A percentile compares a stretch with the other conserved stretches of the same genome.
Conservation (phyloP, 2,329 filamentous ascomycete genomes). For the Penicillium italicum region DNA sequence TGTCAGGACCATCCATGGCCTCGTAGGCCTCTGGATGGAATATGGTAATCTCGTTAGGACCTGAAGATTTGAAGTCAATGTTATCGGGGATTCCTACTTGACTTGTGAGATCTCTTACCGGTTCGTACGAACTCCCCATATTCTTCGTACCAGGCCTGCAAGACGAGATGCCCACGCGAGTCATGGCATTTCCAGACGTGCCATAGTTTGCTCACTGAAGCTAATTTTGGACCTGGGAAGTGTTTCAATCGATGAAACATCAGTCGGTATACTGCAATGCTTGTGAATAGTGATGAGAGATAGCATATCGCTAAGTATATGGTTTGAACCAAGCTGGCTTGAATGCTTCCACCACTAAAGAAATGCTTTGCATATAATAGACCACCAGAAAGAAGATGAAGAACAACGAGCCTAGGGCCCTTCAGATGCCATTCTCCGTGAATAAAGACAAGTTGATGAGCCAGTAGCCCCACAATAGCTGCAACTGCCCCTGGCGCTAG, state of each 20-base stretch:
- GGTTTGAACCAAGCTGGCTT: not conserved
- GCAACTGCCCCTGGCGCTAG: not conserved
- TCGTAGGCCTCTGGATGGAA: conserved; percentile 9
- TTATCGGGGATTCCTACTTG: not conserved
- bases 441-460: conserved; percentile 2
- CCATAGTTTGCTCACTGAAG: conserved; percentile 1
- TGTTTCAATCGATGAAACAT: conserved; percentile 3
- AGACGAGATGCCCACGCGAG: conserved; percentile 3
- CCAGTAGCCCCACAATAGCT: not conserved
- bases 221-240: conserved; percentile 3
- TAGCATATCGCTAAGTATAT: not conserved
- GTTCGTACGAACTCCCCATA: conserved; percentile 1
- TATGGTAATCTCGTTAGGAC: conserved; percentile 9
- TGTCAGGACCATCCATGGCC: conserved; percentile 8
- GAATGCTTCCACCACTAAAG: not conserved
- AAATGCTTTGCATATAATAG: not conserved
- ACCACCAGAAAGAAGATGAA: not conserved
- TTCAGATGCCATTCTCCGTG: conserved; percentile 9
- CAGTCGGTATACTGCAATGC: not conserved
- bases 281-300: not conserved
- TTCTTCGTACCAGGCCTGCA: not conserved
- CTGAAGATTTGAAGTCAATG: not conserved
- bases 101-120: not conserved
- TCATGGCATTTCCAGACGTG: conserved; percentile 7
- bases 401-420: not conserved